phyloP scores from a whole-genome alignment of 2,329 filamentous ascomycete species.

The Pyrenophora tritici-repentis region DNA sequence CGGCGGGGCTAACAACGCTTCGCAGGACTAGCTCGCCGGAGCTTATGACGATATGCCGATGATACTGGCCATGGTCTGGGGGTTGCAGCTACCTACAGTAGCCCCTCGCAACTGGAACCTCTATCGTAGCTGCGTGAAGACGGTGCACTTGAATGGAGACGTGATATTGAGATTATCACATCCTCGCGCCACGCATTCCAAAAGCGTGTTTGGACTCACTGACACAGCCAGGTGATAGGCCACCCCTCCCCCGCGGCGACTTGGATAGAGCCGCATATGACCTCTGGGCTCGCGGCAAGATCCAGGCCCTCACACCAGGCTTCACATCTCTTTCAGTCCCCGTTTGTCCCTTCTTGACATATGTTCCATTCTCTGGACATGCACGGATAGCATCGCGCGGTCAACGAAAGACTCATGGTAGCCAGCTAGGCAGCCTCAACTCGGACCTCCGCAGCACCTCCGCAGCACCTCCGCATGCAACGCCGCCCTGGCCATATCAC shows the following conservation, averaged over 20 bases:
- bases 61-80: background rate
- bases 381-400: background rate
- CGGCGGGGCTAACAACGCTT: slow-evolving; percentile 6
- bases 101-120: background rate
- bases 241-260: slow-evolving; percentile 14
- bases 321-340: background rate
- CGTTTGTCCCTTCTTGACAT: background rate
- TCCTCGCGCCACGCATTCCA: background rate
- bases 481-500: slow-evolving; percentile 8
- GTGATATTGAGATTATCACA: background rate
- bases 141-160: background rate
- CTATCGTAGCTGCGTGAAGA: background rate
- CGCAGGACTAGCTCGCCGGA: slow-evolving; percentile 6
- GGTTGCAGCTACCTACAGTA: background rate
- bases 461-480: slow-evolving; percentile 21
- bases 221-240: slow-evolving; percentile 14
- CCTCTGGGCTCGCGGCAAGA: slow-evolving; percentile 9
- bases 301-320: background rate
- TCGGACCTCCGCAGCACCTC: slow-evolving; percentile 21
- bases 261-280: slow-evolving; percentile 13
- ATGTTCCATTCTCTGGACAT: background rate
- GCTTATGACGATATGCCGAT: slow-evolving; percentile 9
- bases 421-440: slow-evolving; percentile 18
- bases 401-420: slow-evolving; percentile 15
- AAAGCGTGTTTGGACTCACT: slow-evolving; percentile 3